Evolutionary conservation across 177 flowering plant species (phyloP).

Genomic region (Vitis hybrid): DNA sequence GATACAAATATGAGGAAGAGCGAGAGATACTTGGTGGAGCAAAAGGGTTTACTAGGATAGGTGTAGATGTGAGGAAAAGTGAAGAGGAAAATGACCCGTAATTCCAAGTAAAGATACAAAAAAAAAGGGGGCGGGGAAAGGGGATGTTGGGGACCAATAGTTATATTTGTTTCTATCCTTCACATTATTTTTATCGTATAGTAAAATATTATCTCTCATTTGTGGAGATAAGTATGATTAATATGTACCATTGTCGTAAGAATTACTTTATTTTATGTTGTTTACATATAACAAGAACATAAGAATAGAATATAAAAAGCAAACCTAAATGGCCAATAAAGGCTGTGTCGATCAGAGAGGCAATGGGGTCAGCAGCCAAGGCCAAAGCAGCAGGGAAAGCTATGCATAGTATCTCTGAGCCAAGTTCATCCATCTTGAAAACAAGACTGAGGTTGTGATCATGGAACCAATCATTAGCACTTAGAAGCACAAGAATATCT

Average conservation of each 20-base stretch:
- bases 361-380: conserved; percentile 78
- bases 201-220: too few species aligned
- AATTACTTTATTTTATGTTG: too few species aligned
- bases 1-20: too few species aligned
- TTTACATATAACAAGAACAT: not conserved
- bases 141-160: too few species aligned
- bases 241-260: not conserved
- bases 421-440: conserved; percentile 71
- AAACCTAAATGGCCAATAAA: conserved; percentile 73
- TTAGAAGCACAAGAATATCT: not conserved
- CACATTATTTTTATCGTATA: too few species aligned
- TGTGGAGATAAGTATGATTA: too few species aligned
- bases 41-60: too few species aligned
- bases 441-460: conserved; percentile 37
- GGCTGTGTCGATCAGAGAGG: conserved; percentile 85
- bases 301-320: not conserved
- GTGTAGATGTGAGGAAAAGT: not conserved
- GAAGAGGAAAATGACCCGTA: too few species aligned
- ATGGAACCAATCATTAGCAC: not conserved
- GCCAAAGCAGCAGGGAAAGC: conserved; percentile 93
- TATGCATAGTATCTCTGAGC: conserved; percentile 60
- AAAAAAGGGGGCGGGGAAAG: too few species aligned
- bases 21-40: too few species aligned
- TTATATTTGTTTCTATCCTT: too few species aligned
- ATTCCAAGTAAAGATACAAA: too few species aligned